phyloP scores from a whole-genome alignment of 257 asterid species.

The Solanum acaule region DNA sequence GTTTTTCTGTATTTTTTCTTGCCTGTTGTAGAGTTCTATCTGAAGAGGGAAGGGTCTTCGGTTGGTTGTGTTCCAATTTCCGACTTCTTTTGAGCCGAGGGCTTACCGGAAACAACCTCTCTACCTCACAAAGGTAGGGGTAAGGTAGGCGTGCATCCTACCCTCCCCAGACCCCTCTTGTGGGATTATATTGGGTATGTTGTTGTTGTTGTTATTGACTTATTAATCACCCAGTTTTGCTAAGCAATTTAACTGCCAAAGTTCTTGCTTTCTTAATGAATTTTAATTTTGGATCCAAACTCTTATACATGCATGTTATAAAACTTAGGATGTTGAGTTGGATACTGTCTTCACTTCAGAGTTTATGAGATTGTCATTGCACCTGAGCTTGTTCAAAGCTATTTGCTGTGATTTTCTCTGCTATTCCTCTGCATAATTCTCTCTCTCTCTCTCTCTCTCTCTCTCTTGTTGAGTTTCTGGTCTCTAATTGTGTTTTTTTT shows the following conservation, averaged over 20 bases:
- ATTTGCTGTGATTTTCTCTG: background rate
- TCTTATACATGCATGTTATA: background rate
- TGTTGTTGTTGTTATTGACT: background rate
- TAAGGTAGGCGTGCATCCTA: background rate
- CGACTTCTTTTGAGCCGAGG: background rate
- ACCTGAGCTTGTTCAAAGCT: background rate
- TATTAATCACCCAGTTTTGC: background rate
- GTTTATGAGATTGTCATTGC: background rate
- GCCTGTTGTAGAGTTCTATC: background rate
- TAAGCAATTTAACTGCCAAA: background rate
- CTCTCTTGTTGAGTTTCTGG: background rate
- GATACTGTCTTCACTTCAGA: background rate
- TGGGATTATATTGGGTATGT: background rate
- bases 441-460: too few relatives aligned
- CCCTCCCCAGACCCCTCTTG: background rate
- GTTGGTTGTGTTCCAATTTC: background rate
- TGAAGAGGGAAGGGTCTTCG: background rate
- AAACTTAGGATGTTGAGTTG: background rate
- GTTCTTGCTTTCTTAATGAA: background rate
- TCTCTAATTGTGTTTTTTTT: background rate
- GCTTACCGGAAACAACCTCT: background rate
- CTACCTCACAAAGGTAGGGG: background rate
- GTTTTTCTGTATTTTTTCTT: background rate
- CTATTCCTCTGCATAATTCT: background rate
- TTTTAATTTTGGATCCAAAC: background rate